These are phyloP conservation scores for Populus hybrid DNA, from an alignment of 441 rosid species.

Conservation along the genomic window DNA sequence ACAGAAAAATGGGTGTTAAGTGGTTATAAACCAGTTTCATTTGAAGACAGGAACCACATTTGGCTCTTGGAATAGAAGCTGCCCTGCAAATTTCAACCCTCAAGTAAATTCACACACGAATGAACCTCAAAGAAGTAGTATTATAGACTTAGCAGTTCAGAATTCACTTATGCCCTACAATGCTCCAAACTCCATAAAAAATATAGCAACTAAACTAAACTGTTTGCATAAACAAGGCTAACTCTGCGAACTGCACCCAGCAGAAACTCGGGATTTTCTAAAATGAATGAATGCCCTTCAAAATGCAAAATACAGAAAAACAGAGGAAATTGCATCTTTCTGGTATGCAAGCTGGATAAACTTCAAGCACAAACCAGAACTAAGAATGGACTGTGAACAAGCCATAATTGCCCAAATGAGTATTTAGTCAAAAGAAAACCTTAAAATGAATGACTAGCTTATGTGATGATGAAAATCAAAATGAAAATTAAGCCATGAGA, in stretches of 20 bases:
- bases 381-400: background rate
- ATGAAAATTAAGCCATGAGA: background rate
- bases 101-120: background rate
- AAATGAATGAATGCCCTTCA: background rate
- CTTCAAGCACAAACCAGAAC: background rate
- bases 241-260: background rate
- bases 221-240: background rate
- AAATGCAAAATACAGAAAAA: background rate
- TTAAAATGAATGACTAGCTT: background rate
- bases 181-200: background rate
- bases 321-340: background rate
- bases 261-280: background rate
- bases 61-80: slow-evolving; percentile 44
- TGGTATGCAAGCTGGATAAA: background rate
- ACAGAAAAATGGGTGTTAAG: slow-evolving; percentile 43
- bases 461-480: background rate
- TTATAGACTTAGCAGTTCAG: background rate
- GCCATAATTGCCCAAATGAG: background rate
- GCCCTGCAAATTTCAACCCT: slow-evolving; percentile 35
- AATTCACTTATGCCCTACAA: background rate
- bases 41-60: slow-evolving; percentile 38
- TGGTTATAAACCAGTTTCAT: slow-evolving; percentile 51
- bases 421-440: background rate
- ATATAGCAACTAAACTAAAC: background rate
- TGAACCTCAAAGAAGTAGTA: background rate